Evolutionary conservation across 495 filamentous ascomycete species (phyloP).

Genomic region (Xylaria intraflava): DNA sequence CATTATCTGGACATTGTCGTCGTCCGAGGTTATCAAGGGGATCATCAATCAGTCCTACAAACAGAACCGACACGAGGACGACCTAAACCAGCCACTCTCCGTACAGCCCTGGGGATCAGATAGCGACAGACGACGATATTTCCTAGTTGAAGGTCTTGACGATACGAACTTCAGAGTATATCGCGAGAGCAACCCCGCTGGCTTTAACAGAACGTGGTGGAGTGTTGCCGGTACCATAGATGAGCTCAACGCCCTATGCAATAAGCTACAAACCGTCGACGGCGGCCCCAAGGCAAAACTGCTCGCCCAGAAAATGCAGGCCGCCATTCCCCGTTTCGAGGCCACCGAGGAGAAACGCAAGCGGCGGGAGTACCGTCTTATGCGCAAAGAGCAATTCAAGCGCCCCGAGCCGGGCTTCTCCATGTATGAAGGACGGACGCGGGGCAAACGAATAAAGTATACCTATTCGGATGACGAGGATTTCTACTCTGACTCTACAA

Average conservation of each 20-base stretch:
- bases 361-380: conserved; percentile 82
- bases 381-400: conserved; percentile 78
- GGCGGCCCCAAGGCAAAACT: conserved; percentile 69
- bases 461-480: conserved; percentile 91
- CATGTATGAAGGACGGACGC: conserved; percentile 90
- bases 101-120: conserved; percentile 94
- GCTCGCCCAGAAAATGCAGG: conserved; percentile 68
- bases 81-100: conserved; percentile 85
- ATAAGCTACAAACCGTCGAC: conserved; percentile 67
- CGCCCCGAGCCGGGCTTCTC: conserved; percentile 87
- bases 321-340: conserved; percentile 88
- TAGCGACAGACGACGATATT: conserved; percentile 85
- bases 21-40: conserved; percentile 72
- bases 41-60: conserved; percentile 89
- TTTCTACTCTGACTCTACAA: conserved; percentile 59
- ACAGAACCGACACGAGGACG: conserved; percentile 79
- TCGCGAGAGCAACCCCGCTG: conserved; percentile 78
- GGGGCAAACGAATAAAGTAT: conserved; percentile 92
- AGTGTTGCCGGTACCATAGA: conserved; percentile 86
- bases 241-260: conserved; percentile 66
- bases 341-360: conserved; percentile 93
- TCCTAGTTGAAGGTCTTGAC: conserved; percentile 86
- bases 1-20: conserved; percentile 82
- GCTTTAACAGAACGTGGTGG: conserved; percentile 79
- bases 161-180: conserved; percentile 95